Evolutionary conservation across 352 stramenopile species (phyloP).

Genomic region (Aphanomyces euteiches): DNA sequence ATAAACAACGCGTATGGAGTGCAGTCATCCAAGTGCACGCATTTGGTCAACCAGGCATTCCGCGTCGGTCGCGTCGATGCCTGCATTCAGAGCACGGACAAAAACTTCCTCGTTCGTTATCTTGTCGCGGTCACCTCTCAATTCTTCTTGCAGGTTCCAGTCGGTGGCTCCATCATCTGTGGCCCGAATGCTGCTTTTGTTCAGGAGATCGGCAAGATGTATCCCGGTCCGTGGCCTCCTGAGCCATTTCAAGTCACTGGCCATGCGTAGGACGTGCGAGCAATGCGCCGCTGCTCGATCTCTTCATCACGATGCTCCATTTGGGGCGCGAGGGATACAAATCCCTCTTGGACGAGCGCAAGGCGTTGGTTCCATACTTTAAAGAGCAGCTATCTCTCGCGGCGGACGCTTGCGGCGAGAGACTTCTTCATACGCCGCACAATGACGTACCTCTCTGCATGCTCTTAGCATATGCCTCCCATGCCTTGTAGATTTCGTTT

Average conservation of each 20-base stretch:
- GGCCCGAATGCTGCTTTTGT: slow-evolving; percentile 73
- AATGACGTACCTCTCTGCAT: slow-evolving; percentile 75
- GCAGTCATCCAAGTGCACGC: slow-evolving; percentile 91
- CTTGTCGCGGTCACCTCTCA: background rate
- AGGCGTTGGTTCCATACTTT: slow-evolving; percentile 73
- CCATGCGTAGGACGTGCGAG: slow-evolving; percentile 81
- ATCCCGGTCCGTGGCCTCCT: slow-evolving; percentile 54
- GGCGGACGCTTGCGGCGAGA: slow-evolving; percentile 85
- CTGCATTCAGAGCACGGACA: slow-evolving; percentile 98
- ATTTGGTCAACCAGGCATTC: slow-evolving; percentile 89
- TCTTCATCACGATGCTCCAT: slow-evolving; percentile 99
- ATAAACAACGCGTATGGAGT: slow-evolving; percentile 99
- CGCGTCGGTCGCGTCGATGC: slow-evolving; percentile 92
- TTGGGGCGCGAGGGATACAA: slow-evolving; percentile 90
- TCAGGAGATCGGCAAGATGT: slow-evolving; percentile 87
- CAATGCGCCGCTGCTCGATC: slow-evolving; percentile 91
- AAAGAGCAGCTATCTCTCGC: slow-evolving; percentile 59
- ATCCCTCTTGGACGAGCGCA: slow-evolving; percentile 82
- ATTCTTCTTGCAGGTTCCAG: slow-evolving; percentile 45
- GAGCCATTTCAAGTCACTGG: background rate
- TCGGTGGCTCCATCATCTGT: slow-evolving; percentile 88
- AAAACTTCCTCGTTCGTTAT: slow-evolving; percentile 95
- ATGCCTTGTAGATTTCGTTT: slow-evolving; percentile 56
- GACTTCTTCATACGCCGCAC: slow-evolving; percentile 79
- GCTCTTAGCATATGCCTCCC: background rate